Conservation (phyloP, 768 basidiomycete species). For the Suillus plorans region DNA sequence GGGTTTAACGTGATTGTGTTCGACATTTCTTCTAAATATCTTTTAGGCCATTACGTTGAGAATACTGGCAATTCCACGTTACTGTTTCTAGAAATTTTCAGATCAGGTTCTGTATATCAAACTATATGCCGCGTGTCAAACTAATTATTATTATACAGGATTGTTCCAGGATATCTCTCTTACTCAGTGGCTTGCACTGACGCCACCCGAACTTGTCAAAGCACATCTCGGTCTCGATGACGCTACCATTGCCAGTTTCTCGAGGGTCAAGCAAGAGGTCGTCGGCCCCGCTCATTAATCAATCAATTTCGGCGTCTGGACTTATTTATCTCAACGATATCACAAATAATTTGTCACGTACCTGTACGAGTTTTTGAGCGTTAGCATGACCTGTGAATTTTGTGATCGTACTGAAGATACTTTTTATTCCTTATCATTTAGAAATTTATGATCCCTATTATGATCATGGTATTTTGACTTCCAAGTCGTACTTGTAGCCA, state of each 20-base stretch:
- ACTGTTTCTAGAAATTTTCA: conserved; percentile 62
- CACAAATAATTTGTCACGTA: conserved; percentile 7
- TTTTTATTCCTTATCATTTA: conserved; percentile 8
- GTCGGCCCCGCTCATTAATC: conserved; percentile 32
- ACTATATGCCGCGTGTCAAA: neutral
- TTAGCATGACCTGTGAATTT: conserved; percentile 1
- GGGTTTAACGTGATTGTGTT: neutral
- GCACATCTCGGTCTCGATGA: conserved; percentile 58
- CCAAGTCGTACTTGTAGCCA: conserved; percentile 2
- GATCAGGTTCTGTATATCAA: conserved; percentile 38
- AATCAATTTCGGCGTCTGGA: neutral
- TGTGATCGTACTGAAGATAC: neutral
- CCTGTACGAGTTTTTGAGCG: conserved; percentile 16
- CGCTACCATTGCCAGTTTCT: conserved; percentile 47
- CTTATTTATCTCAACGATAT: conserved; percentile 2
- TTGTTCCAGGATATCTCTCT: conserved; percentile 57
- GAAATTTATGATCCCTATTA: neutral
- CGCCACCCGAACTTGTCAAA: conserved; percentile 57
- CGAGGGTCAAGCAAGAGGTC: conserved; percentile 50
- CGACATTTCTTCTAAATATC: neutral
- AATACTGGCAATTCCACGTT: conserved; percentile 62
- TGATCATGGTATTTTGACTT: conserved; percentile 1
- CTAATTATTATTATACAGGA: conserved; percentile 26
- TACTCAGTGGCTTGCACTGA: conserved; percentile 62
- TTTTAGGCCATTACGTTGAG: conserved; percentile 63